Percentiles rank a stretch among this genome's conserved stretches.
These are phyloP conservation scores for Thielaviopsis euricoi DNA, from an alignment of 2,329 filamentous ascomycete species.

Conservation along the genomic window DNA sequence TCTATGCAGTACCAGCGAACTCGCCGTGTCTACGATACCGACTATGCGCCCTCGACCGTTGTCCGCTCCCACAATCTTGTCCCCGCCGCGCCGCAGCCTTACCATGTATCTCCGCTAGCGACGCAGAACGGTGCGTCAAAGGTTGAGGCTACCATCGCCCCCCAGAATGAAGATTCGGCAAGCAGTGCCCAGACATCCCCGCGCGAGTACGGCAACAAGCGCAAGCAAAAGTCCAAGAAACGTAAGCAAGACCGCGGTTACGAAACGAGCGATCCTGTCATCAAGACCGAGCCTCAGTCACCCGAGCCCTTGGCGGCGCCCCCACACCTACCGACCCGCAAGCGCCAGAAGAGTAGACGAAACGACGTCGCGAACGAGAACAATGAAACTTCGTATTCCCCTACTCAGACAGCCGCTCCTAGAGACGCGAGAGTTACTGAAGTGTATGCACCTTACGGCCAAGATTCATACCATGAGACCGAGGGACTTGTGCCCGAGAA, in stretches of 20 bases:
- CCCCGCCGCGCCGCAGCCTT: constrained; percentile 59
- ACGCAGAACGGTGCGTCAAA: neutral
- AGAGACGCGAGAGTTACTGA: constrained; percentile 2
- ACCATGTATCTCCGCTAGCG: constrained; percentile 46
- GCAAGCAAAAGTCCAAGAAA: constrained; percentile 34
- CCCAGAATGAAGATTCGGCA: constrained; percentile 17
- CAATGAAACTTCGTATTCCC: constrained; percentile 14
- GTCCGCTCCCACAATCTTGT: constrained; percentile 59
- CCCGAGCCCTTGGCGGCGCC: constrained; percentile 40
- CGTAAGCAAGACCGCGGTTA: constrained; percentile 27
- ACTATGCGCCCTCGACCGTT: constrained; percentile 37
- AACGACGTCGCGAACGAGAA: constrained; percentile 14
- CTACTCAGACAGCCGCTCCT: neutral
- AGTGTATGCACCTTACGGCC: neutral
- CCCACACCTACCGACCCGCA: constrained; percentile 36
- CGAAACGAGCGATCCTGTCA: constrained; percentile 33
- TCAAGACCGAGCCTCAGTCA: constrained; percentile 50
- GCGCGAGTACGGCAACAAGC: constrained; percentile 20
- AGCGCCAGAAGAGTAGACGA: constrained; percentile 28
- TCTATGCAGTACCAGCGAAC: constrained; percentile 3
- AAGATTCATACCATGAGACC: neutral
- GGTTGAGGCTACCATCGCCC: constrained; percentile 5
- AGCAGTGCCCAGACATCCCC: constrained; percentile 6
- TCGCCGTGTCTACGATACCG: constrained; percentile 4
- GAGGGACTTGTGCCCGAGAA: neutral